Evolutionary conservation across 1,139 yeast species (phyloP).

Genomic region (Pneumocystis wakefieldiae): DNA sequence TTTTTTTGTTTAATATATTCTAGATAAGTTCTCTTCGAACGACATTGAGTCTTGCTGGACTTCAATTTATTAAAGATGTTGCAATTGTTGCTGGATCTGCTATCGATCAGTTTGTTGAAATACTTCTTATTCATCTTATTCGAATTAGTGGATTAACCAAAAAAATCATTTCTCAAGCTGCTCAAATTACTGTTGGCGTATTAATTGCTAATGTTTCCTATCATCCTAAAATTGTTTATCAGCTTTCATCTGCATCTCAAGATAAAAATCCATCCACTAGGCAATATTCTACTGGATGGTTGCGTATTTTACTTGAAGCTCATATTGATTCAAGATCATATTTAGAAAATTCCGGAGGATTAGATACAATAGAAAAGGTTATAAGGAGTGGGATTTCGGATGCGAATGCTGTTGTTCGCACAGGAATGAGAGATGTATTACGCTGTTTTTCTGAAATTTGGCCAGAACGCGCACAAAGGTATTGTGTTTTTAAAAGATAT

Average conservation of each 20-base stretch:
- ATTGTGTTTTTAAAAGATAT: slow-evolving; percentile 16
- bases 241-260: slow-evolving; percentile 37
- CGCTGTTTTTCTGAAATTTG: slow-evolving; percentile 49
- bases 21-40: slow-evolving; percentile 55
- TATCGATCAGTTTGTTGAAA: slow-evolving; percentile 52
- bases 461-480: slow-evolving; percentile 29
- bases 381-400: slow-evolving; percentile 53
- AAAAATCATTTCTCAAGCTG: slow-evolving; percentile 60
- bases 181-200: slow-evolving; percentile 51
- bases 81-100: slow-evolving; percentile 35
- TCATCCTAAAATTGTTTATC: slow-evolving; percentile 38
- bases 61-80: slow-evolving; percentile 65
- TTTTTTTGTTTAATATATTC: not conserved
- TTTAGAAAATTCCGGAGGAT: slow-evolving; percentile 25
- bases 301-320: slow-evolving; percentile 40
- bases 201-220: slow-evolving; percentile 44
- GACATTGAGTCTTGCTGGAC: slow-evolving; percentile 59
- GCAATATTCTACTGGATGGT: slow-evolving; percentile 53
- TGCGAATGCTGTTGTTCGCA: slow-evolving; percentile 70
- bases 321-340: slow-evolving; percentile 30
- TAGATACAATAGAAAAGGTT: slow-evolving; percentile 39
- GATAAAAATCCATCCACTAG: slow-evolving; percentile 66
- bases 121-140: slow-evolving; percentile 41
- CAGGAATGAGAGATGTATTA: slow-evolving; percentile 53
- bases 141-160: slow-evolving; percentile 63